Percentiles rank a stretch among this genome's conserved stretches.
phyloP scores from a whole-genome alignment of 306 rosid species.

The Senna tora region DNA sequence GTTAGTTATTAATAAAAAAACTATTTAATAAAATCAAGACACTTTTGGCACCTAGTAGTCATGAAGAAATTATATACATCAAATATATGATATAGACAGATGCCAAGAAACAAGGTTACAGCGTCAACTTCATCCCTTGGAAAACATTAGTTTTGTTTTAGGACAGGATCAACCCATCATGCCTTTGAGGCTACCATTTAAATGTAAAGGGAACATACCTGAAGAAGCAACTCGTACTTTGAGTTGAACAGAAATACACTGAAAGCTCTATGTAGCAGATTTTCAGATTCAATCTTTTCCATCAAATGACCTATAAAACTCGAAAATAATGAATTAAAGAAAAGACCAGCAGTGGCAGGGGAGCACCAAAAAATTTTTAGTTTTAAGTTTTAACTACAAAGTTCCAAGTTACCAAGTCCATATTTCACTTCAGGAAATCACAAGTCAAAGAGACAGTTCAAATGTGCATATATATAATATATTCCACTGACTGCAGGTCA shows the following conservation, averaged over 20 bases:
- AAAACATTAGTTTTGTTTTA: conserved; percentile 11
- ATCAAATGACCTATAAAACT: conserved; percentile 82
- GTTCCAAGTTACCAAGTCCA: conserved; percentile 18
- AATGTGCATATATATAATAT: neutral
- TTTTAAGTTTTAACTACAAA: neutral
- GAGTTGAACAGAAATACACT: conserved; percentile 96
- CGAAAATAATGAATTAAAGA: conserved; percentile 26
- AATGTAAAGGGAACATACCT: conserved; percentile 54
- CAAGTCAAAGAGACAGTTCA: conserved; percentile 16
- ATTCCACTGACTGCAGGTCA: conserved; percentile 21
- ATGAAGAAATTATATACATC: neutral
- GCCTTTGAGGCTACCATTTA: conserved; percentile 2
- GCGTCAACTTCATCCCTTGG: neutral
- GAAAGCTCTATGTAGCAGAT: conserved; percentile 91
- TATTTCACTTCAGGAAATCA: conserved; percentile 23
- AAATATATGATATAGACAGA: neutral
- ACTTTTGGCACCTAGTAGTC: neutral
- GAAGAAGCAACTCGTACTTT: conserved; percentile 91
- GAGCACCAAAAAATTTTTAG: neutral
- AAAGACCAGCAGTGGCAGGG: neutral
- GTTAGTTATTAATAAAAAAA: too few species aligned
- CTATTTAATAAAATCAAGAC: conserved; percentile 19
- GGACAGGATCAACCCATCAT: conserved; percentile 26
- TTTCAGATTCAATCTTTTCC: conserved; percentile 92
- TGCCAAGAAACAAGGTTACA: conserved; percentile 3